phyloP scores from a whole-genome alignment of 2,329 filamentous ascomycete species.

The Colletotrichum aenigma region DNA sequence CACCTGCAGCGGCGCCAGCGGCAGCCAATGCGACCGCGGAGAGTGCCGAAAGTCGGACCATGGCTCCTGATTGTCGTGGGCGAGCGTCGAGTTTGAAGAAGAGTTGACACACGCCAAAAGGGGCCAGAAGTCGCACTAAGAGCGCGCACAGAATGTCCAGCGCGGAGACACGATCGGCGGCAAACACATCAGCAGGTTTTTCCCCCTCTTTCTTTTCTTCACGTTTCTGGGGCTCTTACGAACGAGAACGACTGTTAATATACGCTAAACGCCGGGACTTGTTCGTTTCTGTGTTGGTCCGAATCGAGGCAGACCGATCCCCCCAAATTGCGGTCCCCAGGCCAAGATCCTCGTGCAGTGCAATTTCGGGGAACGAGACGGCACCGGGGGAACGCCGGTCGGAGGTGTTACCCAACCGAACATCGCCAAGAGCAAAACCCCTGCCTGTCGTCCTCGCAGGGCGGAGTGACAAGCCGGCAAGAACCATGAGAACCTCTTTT shows the following conservation, averaged over 20 bases:
- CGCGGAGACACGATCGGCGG: not conserved
- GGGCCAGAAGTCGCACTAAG: not conserved
- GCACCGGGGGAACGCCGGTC: not conserved
- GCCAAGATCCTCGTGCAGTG: not conserved
- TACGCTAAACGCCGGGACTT: constrained; percentile 4
- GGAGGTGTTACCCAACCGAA: constrained; percentile 3
- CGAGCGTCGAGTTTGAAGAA: not conserved
- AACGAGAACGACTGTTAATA: constrained; percentile 1
- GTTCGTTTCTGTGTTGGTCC: not conserved
- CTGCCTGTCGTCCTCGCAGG: not conserved
- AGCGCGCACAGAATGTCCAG: not conserved
- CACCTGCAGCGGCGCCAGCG: not conserved
- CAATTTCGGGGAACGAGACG: not conserved
- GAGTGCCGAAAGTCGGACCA: not conserved
- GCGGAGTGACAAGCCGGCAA: not conserved
- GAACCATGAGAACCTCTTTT: not conserved
- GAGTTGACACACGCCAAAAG: not conserved
- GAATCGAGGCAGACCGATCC: not conserved
- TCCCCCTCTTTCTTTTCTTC: not conserved
- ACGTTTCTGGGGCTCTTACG: not conserved
- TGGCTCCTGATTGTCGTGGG: not conserved
- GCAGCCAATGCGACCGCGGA: not conserved
- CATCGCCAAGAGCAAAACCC: not conserved
- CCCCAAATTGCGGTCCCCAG: not conserved
- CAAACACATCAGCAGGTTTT: not conserved